Base-by-base conservation (phyloP, 1,139 yeast genomes). In the Scheffersomyces cryptocercus region DNA sequence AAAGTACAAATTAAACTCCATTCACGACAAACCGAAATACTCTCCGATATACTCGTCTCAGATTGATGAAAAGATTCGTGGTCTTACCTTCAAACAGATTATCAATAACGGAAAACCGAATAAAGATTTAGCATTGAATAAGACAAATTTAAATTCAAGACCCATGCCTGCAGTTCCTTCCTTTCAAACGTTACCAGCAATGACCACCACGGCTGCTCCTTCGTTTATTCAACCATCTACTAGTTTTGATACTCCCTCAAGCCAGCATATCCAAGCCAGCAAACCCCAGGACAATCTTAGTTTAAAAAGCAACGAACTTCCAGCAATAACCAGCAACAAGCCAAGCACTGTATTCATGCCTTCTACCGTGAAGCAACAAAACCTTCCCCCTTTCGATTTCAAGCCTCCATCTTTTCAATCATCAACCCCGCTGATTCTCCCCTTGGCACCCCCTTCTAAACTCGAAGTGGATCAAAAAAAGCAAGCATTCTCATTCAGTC, bases 11-110 rank as follows among this genome's bases (percentile, higher is more conserved):
- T 65, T 75, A 43, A 63, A 69, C 44, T 72, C 79, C 49, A 41
- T 67, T 56, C 49, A 56, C 29, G 79, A 69, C 14, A 80, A 80
- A 60, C 79, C 67, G 58, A 82, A 70, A 56, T 75, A 59, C 55
- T 67, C 79, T 14, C 91, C 83, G 48, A 75, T 85, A 0, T 84
- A 73, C 56, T 78, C 90, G 1, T 48, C 55, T 2, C 75, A 74
- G 42, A 68, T 88, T 15, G 82, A 85, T 48, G 48, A 50, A 2
- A 81, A 80, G 54, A 61, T 81, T n/a, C 56, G 55, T 6, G 64
- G 65, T 3, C 55, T 54, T n/a, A 48, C 56, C 8, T 56, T 73
- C 36, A 60, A 59, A 14, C 51, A 53, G 13, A 64, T 70, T 41
- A 65, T 80, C 7, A 71, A 76, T 45, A 59, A 65, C 41, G 81